Base-by-base conservation (phyloP, 108 stramenopile species). In the Pseudonitzschia multiseries region DNA sequence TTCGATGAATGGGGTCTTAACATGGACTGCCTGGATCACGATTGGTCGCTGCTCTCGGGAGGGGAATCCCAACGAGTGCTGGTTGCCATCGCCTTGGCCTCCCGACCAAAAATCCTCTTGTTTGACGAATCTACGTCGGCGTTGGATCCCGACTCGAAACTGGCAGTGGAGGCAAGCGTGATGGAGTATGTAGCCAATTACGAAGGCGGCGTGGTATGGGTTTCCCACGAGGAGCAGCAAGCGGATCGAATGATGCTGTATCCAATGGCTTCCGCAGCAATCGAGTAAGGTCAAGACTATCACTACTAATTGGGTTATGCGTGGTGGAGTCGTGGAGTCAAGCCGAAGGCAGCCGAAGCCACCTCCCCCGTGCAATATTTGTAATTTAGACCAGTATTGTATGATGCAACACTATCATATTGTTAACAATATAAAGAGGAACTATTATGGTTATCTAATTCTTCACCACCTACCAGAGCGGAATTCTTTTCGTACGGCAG, bases 21-120 rank as follows among this genome's bases (percentile, higher is more conserved):
- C 22, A 8, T 10, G 18, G 31, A 46, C 12, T 36, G 59, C 43
- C 50, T 79, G 17, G 86, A 89, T 26, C 72, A 81, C 41, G 83
- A 84, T n/a, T 95, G 93, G 95, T 81, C 75, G 41, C 54, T 66
- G 29, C 83, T 96, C 10, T 90, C 89, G 0, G 96, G 96, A 5
- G 96, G 96, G 44, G 96, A 95, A 76, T 75, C 81, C 36, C 96
- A 96, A 69, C 70, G 94, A 33, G 67, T 91, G n/a, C 53, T 87
- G 26, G 62, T 95, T 28, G 93, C 96, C 0, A 82, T 95, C 15
- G 88, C 94, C 9, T 54, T 96, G 18, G 83, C 92, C 14, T 85
- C 88, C 4, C 71, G 65, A 24, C 89, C 89, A 12, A 71, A 75
- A 59, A 63, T 96, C 1, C 68, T 91, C 36, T 68, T 96, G 32